These are phyloP conservation scores for Fusarium sp. DNA, from an alignment of 2,329 filamentous ascomycete species.

Conservation along the genomic window DNA sequence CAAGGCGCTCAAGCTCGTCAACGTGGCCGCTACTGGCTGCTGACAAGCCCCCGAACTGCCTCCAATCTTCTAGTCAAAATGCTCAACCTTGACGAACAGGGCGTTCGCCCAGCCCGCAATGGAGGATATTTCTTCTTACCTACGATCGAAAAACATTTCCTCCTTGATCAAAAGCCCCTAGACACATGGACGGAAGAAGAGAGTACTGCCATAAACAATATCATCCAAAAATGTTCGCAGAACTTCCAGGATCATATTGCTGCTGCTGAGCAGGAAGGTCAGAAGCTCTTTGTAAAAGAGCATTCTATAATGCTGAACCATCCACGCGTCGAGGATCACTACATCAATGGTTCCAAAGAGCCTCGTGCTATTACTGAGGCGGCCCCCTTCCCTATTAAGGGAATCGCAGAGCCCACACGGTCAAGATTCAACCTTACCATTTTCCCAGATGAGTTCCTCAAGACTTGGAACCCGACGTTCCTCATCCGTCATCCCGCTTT, in stretches of 20 bases:
- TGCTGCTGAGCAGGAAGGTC: constrained; percentile 27
- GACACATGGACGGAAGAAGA: constrained; percentile 35
- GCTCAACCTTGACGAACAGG: constrained; percentile 37
- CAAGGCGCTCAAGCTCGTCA: constrained; percentile 8
- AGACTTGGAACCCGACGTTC: constrained; percentile 41
- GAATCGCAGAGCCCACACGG: constrained; percentile 12
- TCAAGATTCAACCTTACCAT: constrained; percentile 35
- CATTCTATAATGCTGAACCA: constrained; percentile 29
- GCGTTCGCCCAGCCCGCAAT: constrained; percentile 21
- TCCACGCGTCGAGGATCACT: constrained; percentile 16
- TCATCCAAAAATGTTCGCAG: constrained; percentile 18
- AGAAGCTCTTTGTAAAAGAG: constrained; percentile 33
- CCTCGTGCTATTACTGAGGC: constrained; percentile 2
- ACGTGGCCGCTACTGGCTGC: constrained; percentile 31
- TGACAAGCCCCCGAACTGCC: constrained; percentile 37
- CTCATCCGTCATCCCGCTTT: constrained; percentile 39
- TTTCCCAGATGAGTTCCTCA: constrained; percentile 39
- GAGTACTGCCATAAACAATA: neutral
- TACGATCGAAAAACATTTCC: constrained; percentile 3
- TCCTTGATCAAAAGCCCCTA: constrained; percentile 15
- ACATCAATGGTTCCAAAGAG: neutral
- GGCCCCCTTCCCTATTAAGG: neutral
- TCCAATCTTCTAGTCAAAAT: constrained; percentile 40
- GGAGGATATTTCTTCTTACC: constrained; percentile 41
- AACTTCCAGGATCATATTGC: constrained; percentile 27